phyloP scores from a whole-genome alignment of 2,329 filamentous ascomycete genomes.

The Apiospora saccharicola region DNA sequence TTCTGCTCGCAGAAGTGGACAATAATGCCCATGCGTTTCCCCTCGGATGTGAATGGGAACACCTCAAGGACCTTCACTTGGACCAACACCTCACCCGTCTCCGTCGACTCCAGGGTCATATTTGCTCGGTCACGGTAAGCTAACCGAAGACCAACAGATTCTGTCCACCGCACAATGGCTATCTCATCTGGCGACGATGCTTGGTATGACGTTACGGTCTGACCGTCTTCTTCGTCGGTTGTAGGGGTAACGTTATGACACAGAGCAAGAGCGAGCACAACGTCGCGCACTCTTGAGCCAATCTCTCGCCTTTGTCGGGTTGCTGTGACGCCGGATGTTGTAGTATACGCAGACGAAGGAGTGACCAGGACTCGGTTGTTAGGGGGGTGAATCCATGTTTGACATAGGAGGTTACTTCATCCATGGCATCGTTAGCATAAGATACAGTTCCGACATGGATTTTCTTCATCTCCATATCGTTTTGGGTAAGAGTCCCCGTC shows the following conservation, averaged over 20 bases:
- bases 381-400: slow-evolving; percentile 76
- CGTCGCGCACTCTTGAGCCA: slow-evolving; percentile 88
- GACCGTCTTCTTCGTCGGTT: slow-evolving; percentile 81
- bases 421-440: slow-evolving; percentile 98
- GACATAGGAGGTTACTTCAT: slow-evolving; percentile 89
- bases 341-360: slow-evolving; percentile 74
- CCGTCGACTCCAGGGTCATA: slow-evolving; percentile 82
- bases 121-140: slow-evolving; percentile 85
- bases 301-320: slow-evolving; percentile 93
- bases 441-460: slow-evolving; percentile 98
- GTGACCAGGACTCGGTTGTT: slow-evolving; percentile 67
- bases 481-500: slow-evolving; percentile 96
- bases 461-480: slow-evolving; percentile 99
- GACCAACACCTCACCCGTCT: slow-evolving; percentile 77
- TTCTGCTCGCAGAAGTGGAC: slow-evolving; percentile 79
- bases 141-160: slow-evolving; percentile 86
- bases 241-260: slow-evolving; percentile 98
- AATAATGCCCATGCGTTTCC: slow-evolving; percentile 97
- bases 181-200: slow-evolving; percentile 98
- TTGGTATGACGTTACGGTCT: slow-evolving; percentile 85
- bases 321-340: slow-evolving; percentile 66
- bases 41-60: slow-evolving; percentile 97
- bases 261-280: slow-evolving; percentile 88
- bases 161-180: slow-evolving; percentile 95
- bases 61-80: slow-evolving; percentile 89